phyloP scores from a whole-genome alignment of 768 basidiomycete species.

The Kockovaella imperatae region DNA sequence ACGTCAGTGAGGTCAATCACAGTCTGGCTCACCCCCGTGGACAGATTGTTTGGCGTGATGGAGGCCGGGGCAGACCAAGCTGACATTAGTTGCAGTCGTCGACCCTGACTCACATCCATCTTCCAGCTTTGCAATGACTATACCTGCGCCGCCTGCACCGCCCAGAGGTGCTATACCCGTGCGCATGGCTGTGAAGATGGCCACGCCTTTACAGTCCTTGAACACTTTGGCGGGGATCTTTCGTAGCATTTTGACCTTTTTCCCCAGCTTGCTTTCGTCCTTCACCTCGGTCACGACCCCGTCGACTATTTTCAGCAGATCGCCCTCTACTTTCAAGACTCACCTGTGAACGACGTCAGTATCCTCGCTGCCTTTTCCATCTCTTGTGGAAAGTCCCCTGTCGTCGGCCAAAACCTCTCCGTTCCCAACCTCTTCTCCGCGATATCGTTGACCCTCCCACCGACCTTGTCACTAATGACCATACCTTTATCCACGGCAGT shows the following conservation, averaged over 20 bases:
- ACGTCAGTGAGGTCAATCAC: background rate
- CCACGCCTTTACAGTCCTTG: conserved; percentile 34
- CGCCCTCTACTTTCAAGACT: conserved; percentile 9
- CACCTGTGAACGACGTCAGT: conserved; percentile 42
- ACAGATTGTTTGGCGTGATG: conserved; percentile 42
- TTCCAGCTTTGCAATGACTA: conserved; percentile 43
- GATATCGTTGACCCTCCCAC: conserved; percentile 35
- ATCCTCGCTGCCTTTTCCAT: conserved; percentile 44
- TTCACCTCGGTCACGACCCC: conserved; percentile 20
- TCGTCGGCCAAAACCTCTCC: conserved; percentile 43
- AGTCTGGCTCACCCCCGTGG: conserved; percentile 29
- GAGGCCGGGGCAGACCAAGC: conserved; percentile 43
- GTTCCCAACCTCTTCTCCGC: conserved; percentile 43
- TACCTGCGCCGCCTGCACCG: conserved; percentile 42
- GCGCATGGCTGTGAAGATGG: conserved; percentile 43
- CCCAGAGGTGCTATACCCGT: conserved; percentile 44
- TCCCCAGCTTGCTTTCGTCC: conserved; percentile 14
- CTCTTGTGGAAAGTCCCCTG: conserved; percentile 40
- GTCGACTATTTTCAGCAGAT: conserved; percentile 12
- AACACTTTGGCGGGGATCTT: conserved; percentile 44
- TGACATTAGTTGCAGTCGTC: conserved; percentile 7
- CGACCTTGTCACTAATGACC: conserved; percentile 34
- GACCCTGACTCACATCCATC: conserved; percentile 38
- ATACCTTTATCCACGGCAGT: conserved; percentile 36
- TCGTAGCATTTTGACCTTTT: conserved; percentile 34